A percentile compares a stretch with the other conserved stretches of the same genome.
These are phyloP conservation scores for Cyclotella choctawhatcheeana DNA, from an alignment of 108 stramenopile genomes.

Conservation along the genomic window DNA sequence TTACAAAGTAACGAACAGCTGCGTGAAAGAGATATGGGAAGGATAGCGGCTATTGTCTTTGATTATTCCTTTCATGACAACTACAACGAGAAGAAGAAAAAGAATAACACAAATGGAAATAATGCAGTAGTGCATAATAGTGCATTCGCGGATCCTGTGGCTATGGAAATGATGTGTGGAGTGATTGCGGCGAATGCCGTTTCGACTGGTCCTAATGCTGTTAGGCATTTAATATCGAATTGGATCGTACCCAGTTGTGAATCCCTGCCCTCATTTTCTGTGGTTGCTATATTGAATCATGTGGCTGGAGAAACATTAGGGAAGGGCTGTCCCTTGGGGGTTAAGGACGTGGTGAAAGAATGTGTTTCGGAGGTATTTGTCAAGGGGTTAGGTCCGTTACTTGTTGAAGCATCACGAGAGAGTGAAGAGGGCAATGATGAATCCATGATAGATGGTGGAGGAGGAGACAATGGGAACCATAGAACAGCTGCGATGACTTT, in stretches of 20 bases:
- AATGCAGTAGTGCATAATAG: neutral
- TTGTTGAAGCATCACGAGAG: constrained; percentile 53
- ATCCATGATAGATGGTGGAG: constrained; percentile 44
- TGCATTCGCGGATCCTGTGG: constrained; percentile 71
- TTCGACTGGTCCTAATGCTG: constrained; percentile 64
- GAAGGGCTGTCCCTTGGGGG: constrained; percentile 60
- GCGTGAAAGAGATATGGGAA: constrained; percentile 78
- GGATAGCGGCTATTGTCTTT: constrained; percentile 78
- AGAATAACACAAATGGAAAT: neutral
- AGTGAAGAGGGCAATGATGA: constrained; percentile 22
- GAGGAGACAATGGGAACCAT: constrained; percentile 25
- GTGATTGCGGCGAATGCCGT: constrained; percentile 81
- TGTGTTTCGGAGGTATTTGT: constrained; percentile 55
- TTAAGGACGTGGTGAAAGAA: constrained; percentile 56
- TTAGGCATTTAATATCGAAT: constrained; percentile 65
- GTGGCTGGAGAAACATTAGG: constrained; percentile 60
- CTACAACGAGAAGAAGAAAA: too few species aligned
- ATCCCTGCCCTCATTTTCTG: constrained; percentile 56
- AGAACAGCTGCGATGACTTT: constrained; percentile 33
- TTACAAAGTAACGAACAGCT: constrained; percentile 70
- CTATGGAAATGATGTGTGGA: constrained; percentile 73
- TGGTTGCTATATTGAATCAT: constrained; percentile 57
- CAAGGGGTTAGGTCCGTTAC: constrained; percentile 57
- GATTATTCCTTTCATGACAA: constrained; percentile 67
- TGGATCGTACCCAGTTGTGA: constrained; percentile 77